Evolutionary conservation across 2,329 filamentous ascomycete genomes (phyloP).

Genomic region (Chaetothyriales sp.): DNA sequence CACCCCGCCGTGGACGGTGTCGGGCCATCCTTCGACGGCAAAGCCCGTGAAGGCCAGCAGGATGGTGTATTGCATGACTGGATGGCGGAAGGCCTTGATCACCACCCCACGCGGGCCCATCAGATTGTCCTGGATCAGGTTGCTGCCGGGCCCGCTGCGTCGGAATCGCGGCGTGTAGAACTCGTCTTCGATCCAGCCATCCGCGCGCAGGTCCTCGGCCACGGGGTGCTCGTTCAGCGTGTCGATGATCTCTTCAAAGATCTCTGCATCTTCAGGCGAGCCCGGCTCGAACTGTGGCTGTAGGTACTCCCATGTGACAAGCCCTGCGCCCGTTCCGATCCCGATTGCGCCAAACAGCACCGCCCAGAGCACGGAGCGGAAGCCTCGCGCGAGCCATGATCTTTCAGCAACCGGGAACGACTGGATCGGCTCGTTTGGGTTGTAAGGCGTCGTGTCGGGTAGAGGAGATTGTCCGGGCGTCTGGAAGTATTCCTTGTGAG

Average conservation of each 20-base stretch:
- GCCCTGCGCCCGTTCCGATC: conserved; percentile 9
- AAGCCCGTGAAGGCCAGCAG: conserved; percentile 51
- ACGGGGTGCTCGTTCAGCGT: conserved; percentile 24
- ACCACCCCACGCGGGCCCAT: conserved; percentile 25
- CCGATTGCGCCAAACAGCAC: conserved; percentile 10
- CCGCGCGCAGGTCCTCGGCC: conserved; percentile 24
- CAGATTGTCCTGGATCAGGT: conserved; percentile 27
- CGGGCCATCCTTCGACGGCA: conserved; percentile 54
- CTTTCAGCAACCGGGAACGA: not conserved
- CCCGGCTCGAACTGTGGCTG: conserved; percentile 20
- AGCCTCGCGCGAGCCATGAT: conserved; percentile 4
- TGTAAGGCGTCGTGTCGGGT: conserved; percentile 11
- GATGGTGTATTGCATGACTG: conserved; percentile 42
- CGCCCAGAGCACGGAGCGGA: conserved; percentile 9
- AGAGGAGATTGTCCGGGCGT: conserved; percentile 14
- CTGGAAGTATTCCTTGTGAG: conserved; percentile 19
- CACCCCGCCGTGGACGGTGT: conserved; percentile 51
- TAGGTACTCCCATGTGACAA: conserved; percentile 18
- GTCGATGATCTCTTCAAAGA: conserved; percentile 20
- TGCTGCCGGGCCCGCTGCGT: conserved; percentile 2
- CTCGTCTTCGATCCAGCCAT: conserved; percentile 26
- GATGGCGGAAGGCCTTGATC: conserved; percentile 46
- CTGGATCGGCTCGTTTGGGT: conserved; percentile 11
- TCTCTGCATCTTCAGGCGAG: conserved; percentile 21
- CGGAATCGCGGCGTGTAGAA: conserved; percentile 10